Percentiles rank a stretch among this genome's conserved stretches.
These are phyloP conservation scores for Alternaria triticina DNA, from an alignment of 2,329 filamentous ascomycete genomes.

Conservation along the genomic window DNA sequence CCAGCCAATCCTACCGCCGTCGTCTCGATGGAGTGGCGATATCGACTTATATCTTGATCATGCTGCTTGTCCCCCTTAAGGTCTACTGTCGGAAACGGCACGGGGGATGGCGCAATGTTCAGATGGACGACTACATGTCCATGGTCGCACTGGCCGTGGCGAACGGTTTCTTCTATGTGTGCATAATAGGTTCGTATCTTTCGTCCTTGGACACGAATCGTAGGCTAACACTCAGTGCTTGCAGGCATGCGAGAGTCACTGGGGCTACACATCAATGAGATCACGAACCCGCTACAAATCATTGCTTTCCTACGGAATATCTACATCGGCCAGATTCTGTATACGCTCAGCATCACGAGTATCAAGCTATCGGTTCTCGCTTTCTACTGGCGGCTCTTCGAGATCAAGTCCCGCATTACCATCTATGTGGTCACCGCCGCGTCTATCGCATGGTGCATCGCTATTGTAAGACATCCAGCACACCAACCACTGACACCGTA, in stretches of 20 bases:
- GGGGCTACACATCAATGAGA: constrained; percentile 16
- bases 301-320: constrained; percentile 23
- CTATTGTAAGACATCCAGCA: constrained; percentile 13
- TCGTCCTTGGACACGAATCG: background rate
- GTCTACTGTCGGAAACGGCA: constrained; percentile 27
- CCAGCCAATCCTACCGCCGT: constrained; percentile 14
- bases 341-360: constrained; percentile 18
- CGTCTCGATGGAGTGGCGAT: constrained; percentile 29
- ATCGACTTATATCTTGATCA: constrained; percentile 29
- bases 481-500: background rate
- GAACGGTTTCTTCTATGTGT: constrained; percentile 25
- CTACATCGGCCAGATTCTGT: constrained; percentile 28
- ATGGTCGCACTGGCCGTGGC: constrained; percentile 22
- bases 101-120: constrained; percentile 29
- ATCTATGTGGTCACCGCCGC: constrained; percentile 17
- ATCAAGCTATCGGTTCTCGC: constrained; percentile 34
- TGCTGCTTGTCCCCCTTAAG: constrained; percentile 32
- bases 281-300: constrained; percentile 12
- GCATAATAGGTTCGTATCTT: constrained; percentile 24
- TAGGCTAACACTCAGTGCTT: background rate
- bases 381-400: constrained; percentile 36
- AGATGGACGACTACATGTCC: constrained; percentile 26
- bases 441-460: constrained; percentile 25
- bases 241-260: constrained; percentile 24
- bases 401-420: constrained; percentile 17